Conservation (phyloP, 2,329 filamentous ascomycete genomes). For the Exserohilum turcica region DNA sequence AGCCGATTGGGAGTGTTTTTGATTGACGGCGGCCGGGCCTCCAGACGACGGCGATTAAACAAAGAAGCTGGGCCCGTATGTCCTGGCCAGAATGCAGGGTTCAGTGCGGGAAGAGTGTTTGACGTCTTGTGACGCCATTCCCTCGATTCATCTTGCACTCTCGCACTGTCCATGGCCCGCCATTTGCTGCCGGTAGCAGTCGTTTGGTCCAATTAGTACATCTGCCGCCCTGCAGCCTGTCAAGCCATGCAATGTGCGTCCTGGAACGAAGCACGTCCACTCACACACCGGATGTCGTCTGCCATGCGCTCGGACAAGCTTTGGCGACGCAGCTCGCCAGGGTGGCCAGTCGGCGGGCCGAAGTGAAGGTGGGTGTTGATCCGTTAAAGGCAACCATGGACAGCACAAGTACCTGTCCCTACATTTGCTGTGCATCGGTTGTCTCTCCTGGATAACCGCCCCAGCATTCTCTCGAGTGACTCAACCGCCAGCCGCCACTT, state of each 20-base stretch:
- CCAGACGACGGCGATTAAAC: slow-evolving; percentile 4
- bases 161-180: slow-evolving; percentile 28
- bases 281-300: slow-evolving; percentile 39
- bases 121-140: slow-evolving; percentile 40
- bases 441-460: slow-evolving; percentile 3
- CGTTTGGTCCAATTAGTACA: slow-evolving; percentile 31
- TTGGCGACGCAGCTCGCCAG: slow-evolving; percentile 34
- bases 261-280: slow-evolving; percentile 31
- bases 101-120: slow-evolving; percentile 38
- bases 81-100: slow-evolving; percentile 32
- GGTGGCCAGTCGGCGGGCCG: slow-evolving; percentile 31
- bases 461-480: not conserved
- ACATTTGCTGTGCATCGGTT: slow-evolving; percentile 14
- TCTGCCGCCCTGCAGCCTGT: slow-evolving; percentile 19
- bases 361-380: slow-evolving; percentile 21
- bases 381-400: slow-evolving; percentile 25
- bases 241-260: slow-evolving; percentile 33
- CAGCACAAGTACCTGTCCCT: slow-evolving; percentile 22
- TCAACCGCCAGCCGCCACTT: not conserved
- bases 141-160: slow-evolving; percentile 41
- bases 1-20: slow-evolving; percentile 26
- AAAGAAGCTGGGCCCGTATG: slow-evolving; percentile 21
- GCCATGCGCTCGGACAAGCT: slow-evolving; percentile 40
- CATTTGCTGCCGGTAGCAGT: slow-evolving; percentile 22
- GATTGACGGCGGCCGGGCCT: not conserved